Evolutionary conservation across 2,329 filamentous ascomycete genomes (phyloP).

Genomic region (Hymenoscyphus linearis): DNA sequence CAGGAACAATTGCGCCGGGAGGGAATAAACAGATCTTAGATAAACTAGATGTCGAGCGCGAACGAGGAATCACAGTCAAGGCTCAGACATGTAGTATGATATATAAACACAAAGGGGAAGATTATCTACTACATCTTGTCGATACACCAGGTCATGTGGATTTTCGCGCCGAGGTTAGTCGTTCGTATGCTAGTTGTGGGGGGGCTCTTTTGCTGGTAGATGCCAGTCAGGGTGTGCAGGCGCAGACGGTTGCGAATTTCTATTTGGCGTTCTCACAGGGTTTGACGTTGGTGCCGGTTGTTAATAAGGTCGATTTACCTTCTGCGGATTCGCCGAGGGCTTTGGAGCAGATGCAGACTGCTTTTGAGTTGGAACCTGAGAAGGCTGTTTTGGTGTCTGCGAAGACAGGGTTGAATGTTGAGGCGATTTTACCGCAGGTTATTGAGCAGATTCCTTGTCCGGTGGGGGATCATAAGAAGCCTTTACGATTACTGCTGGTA

Average conservation of each 20-base stretch:
- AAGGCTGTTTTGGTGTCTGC: conserved; percentile 78
- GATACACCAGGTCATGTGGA: conserved; percentile 98
- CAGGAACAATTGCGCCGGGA: conserved; percentile 82
- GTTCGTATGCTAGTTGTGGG: conserved; percentile 93
- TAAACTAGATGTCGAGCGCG: conserved; percentile 92
- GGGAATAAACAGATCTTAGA: conserved; percentile 93
- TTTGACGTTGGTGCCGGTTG: conserved; percentile 77
- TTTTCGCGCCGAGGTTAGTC: conserved; percentile 91
- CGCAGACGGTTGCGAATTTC: conserved; percentile 97
- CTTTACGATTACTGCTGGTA: conserved; percentile 79
- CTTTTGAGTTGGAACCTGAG: conserved; percentile 80
- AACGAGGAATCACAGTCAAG: conserved; percentile 96
- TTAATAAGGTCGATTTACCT: conserved; percentile 95
- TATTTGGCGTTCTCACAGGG: conserved; percentile 94
- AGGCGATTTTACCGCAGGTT: conserved; percentile 75
- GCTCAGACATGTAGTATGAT: conserved; percentile 98
- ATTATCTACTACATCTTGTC: conserved; percentile 91
- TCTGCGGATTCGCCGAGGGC: conserved; percentile 84
- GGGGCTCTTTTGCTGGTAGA: conserved; percentile 90
- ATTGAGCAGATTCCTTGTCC: conserved; percentile 81
- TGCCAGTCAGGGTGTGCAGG: conserved; percentile 93
- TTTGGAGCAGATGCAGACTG: conserved; percentile 76
- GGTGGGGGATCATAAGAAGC: conserved; percentile 64
- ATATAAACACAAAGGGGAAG: conserved; percentile 76
- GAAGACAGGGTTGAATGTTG: conserved; percentile 88